phyloP scores from a whole-genome alignment of 768 basidiomycete species.

The Botryobasidium botryosum region DNA sequence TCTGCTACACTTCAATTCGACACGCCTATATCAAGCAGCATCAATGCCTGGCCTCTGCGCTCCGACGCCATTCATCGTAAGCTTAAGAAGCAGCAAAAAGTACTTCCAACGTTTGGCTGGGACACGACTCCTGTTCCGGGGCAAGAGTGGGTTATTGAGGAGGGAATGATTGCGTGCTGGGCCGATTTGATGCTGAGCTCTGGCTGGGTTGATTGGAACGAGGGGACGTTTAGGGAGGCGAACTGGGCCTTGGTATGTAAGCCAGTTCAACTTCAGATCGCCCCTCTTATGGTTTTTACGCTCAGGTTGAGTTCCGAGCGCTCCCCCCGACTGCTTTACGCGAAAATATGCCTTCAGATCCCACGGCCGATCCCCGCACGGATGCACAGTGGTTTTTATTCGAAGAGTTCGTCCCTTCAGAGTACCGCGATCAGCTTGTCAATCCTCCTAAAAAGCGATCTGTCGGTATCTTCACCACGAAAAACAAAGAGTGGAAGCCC shows the following conservation, averaged over 20 bases:
- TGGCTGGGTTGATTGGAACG: slow-evolving; percentile 75
- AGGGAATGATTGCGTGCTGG: slow-evolving; percentile 68
- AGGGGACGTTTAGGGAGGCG: slow-evolving; percentile 67
- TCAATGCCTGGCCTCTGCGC: slow-evolving; percentile 58
- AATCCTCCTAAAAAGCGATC: slow-evolving; percentile 21
- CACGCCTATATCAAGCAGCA: slow-evolving; percentile 34
- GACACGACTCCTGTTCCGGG: slow-evolving; percentile 74
- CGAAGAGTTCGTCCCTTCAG: slow-evolving; percentile 86
- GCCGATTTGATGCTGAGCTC: slow-evolving; percentile 23
- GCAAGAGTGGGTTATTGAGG: slow-evolving; percentile 69
- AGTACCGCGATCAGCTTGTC: slow-evolving; percentile 59
- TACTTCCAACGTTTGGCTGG: slow-evolving; percentile 76
- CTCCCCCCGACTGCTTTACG: slow-evolving; percentile 25
- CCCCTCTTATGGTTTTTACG: not conserved
- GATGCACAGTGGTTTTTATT: slow-evolving; percentile 60
- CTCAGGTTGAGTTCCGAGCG: slow-evolving; percentile 75
- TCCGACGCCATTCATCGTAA: slow-evolving; percentile 58
- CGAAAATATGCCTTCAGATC: slow-evolving; percentile 3
- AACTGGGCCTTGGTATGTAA: slow-evolving; percentile 81
- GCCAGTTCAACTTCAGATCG: no score
- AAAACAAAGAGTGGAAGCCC: slow-evolving; percentile 45
- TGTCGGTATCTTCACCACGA: slow-evolving; percentile 2
- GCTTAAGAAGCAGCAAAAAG: slow-evolving; percentile 69
- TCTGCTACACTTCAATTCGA: slow-evolving; percentile 71
- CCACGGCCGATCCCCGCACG: slow-evolving; percentile 53